Evolutionary conservation across 169 alveolate species (phyloP), one percentile per base, ranked within the genome.

Genomic region (Plasmodium blacklocki): DNA sequence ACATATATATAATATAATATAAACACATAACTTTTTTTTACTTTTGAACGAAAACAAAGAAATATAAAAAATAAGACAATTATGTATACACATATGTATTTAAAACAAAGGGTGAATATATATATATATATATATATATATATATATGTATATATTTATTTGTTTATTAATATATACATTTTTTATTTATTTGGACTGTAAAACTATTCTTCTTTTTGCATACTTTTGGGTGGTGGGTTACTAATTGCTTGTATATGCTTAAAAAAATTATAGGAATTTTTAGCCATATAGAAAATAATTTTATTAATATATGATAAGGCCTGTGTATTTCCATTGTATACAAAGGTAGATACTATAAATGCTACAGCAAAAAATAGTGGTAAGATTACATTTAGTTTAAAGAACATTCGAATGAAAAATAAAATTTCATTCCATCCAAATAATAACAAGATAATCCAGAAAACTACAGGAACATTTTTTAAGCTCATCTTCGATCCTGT

Each of bases 381-480:
- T 45, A 94, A 50, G 26, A 94, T 73, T 15, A 94, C 47, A 73
- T 94, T 93, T 59, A 91, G 85, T 78, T 83, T 91, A 74, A 94
- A 89, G 23, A 94, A 64, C 49, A 92, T 19, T 18, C 93, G 74
- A 29, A 88, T 67, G 54, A 74, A 76, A 26, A 88, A 56, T 59
- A 88, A 43, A 19, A 94, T 18, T 62, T 94, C 96, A 78, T 94
- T 94, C 95, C 95, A 94, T 67, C 95, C 95, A 52, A 91, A 85
- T 15, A 94, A 32, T 63, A 94, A 66, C 54, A 94, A 58, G 49
- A 88, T 70, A 50, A 93, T 78, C 96, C 96, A 94, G 49, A 94
- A 94, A 15, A 75, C 12, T 23, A 94, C 74, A 14, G 96, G 96
- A n/a, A 94, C 85, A 71, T 91, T 94, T 63, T 88, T 92, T 95